These are phyloP conservation scores for Danielia reshetovae DNA, from an alignment of 805 yeast genomes.

Conservation along the genomic window DNA sequence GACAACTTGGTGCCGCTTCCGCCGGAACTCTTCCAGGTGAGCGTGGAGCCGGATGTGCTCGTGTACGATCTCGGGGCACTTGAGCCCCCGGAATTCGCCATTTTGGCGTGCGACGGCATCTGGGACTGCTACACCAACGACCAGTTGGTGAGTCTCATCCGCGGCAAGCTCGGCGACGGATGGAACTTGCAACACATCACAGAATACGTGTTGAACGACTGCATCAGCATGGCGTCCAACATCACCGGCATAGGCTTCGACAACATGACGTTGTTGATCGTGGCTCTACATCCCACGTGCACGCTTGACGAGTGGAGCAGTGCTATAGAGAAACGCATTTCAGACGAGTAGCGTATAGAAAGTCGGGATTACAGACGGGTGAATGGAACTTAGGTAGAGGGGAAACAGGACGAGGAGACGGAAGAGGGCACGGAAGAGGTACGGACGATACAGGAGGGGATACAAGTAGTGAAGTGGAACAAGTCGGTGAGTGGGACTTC, in stretches of 20 bases:
- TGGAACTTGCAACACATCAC: constrained; percentile 55
- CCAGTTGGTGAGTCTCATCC: constrained; percentile 48
- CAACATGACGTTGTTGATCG: constrained; percentile 72
- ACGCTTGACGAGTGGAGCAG: constrained; percentile 56
- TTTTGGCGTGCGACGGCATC: constrained; percentile 44
- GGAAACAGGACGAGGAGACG: too few species aligned
- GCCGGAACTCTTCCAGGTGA: constrained; percentile 42
- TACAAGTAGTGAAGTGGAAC: background rate
- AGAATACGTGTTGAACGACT: constrained; percentile 58
- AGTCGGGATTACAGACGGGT: too few species aligned
- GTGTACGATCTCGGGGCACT: constrained; percentile 33
- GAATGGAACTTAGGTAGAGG: too few species aligned
- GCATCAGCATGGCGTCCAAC: constrained; percentile 67
- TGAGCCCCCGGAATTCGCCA: constrained; percentile 29
- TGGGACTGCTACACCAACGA: constrained; percentile 53
- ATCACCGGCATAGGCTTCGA: constrained; percentile 79
- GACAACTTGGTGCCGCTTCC: constrained; percentile 33
- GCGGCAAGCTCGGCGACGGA: constrained; percentile 56
- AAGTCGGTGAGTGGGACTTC: too few species aligned
- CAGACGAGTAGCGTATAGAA: constrained; percentile 26
- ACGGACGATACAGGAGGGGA: background rate
- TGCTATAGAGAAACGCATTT: constrained; percentile 41
- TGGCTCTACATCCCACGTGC: constrained; percentile 51
- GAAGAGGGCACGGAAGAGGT: too few species aligned
- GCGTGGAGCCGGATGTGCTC: constrained; percentile 41